phyloP scores from a whole-genome alignment of 495 filamentous ascomycete species.

The Parathielavia appendiculata region DNA sequence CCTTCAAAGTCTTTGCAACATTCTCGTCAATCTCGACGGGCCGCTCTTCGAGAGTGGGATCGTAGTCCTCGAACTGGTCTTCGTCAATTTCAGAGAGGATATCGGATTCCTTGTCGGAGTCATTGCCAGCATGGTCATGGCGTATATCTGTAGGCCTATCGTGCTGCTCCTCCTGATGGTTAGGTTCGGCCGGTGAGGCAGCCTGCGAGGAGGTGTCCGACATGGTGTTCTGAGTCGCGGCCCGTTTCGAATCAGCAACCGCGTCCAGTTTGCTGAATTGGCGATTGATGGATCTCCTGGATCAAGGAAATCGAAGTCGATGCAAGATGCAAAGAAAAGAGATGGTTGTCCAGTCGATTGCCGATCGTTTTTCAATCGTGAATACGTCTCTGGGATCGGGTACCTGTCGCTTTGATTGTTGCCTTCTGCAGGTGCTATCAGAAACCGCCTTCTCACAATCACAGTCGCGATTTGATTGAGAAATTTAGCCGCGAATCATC shows the following conservation, averaged over 20 bases:
- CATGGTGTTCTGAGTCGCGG: conserved; percentile 30
- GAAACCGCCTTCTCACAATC: no score
- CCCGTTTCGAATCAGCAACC: neutral
- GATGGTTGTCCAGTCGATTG: neutral
- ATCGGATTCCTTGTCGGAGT: conserved; percentile 73
- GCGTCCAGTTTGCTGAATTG: neutral
- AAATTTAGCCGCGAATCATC: no score
- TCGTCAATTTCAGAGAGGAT: conserved; percentile 93
- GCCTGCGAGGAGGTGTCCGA: conserved; percentile 33
- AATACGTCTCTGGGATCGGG: no score
- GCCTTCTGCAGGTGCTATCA: no score
- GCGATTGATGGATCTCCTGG: neutral
- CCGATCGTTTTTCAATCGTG: neutral
- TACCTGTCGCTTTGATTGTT: no score
- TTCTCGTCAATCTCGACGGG: conserved; percentile 84
- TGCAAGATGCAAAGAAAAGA: neutral
- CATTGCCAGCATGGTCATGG: conserved; percentile 36
- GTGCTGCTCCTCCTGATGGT: conserved; percentile 17
- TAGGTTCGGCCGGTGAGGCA: conserved; percentile 24
- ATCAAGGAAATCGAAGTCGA: neutral
- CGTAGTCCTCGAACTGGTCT: conserved; percentile 85
- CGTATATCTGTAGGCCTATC: conserved; percentile 22
- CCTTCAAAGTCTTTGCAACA: conserved; percentile 63
- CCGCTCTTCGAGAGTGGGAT: conserved; percentile 73
- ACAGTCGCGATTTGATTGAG: no score